Percentiles rank a stretch among this genome's conserved stretches.
Evolutionary conservation across 306 rosid species (phyloP).

Genomic region (Purshia tridentata): DNA sequence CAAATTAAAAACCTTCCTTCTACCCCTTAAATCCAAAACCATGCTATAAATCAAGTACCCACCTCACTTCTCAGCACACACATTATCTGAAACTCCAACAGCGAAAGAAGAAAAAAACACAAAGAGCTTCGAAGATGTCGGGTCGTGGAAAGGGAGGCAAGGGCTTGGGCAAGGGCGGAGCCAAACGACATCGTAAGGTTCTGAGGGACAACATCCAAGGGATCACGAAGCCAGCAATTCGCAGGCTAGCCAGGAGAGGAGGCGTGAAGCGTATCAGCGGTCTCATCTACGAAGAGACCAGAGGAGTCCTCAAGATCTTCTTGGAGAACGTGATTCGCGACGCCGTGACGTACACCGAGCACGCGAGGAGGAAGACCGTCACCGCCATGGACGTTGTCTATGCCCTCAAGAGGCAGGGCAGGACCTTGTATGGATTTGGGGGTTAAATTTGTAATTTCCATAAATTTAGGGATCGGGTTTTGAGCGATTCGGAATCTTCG

Average conservation of each 20-base stretch:
- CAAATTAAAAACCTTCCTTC: too few species aligned
- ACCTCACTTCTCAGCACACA: background rate
- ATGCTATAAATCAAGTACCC: background rate
- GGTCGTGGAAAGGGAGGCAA: slow-evolving; percentile 47
- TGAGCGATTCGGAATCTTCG: background rate
- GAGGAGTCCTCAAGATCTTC: slow-evolving; percentile 35
- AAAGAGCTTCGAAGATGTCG: slow-evolving; percentile 1
- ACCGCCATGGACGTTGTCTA: slow-evolving; percentile 43
- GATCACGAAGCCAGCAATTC: slow-evolving; percentile 39
- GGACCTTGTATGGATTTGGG: slow-evolving; percentile 36
- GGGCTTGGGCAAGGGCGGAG: slow-evolving; percentile 44
- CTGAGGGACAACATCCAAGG: slow-evolving; percentile 41
- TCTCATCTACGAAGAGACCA: slow-evolving; percentile 34
- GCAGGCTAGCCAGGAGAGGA: slow-evolving; percentile 34
- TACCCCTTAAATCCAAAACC: background rate
- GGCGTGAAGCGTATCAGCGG: slow-evolving; percentile 42
- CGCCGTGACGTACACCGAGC: slow-evolving; percentile 30
- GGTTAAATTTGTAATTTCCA: slow-evolving; percentile 13
- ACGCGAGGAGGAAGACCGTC: slow-evolving; percentile 33
- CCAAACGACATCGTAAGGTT: slow-evolving; percentile 38
- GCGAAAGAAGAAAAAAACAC: background rate
- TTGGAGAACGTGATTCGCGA: slow-evolving; percentile 36
- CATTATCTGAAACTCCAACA: background rate
- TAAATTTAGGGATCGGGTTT: background rate
- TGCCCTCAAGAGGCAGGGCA: slow-evolving; percentile 38